Evolutionary conservation across 1,284 basidiomycete genomes (phyloP), one percentile per base, ranked within the genome.

Genomic region (Melampsora americana): DNA sequence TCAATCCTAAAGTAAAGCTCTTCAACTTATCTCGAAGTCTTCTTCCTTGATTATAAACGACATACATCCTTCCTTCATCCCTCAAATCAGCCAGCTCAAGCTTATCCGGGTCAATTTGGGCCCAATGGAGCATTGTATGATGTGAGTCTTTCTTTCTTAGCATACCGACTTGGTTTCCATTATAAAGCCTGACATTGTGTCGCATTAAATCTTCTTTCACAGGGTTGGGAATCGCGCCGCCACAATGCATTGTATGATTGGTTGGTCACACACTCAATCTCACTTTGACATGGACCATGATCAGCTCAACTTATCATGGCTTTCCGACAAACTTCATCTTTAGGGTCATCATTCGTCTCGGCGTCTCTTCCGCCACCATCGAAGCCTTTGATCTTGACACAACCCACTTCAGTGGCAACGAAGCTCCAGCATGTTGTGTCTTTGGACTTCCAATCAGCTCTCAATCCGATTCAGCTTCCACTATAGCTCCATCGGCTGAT

Each of bases 381-480:
- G 82, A 85, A n/a, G 94, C 94, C 0, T 93, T 96, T 82, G 95
- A 98, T 82, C 87, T 99, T 50, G 96, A 99, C 83, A 99, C 95
- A 0, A 86, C 90, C n/a, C 89, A 95, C 82, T 99, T 99, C 85
- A 92, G 90, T 79, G 95, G 95, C 6, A 99, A 99, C 82, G 96
- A 99, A 84, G 81, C 80, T 3, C 81, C 81, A 69, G 78, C 78
- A n/a, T n/a, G n/a, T n/a, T n/a, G n/a, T n/a, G n/a, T n/a, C n/a
- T n/a, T n/a, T n/a, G n/a, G n/a, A n/a, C n/a, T n/a, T n/a, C n/a
- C n/a, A n/a, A n/a, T n/a, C n/a, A n/a, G n/a, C n/a, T n/a, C n/a
- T n/a, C n/a, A 30, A 20, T 46, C 62, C 28, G 71, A 66, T 66
- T 53, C 50, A 53, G 50, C 23, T 23, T 53, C 50, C 16, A 18